Evolutionary conservation across 208 protist species (phyloP).

Genomic region (Angomonas deanei): DNA sequence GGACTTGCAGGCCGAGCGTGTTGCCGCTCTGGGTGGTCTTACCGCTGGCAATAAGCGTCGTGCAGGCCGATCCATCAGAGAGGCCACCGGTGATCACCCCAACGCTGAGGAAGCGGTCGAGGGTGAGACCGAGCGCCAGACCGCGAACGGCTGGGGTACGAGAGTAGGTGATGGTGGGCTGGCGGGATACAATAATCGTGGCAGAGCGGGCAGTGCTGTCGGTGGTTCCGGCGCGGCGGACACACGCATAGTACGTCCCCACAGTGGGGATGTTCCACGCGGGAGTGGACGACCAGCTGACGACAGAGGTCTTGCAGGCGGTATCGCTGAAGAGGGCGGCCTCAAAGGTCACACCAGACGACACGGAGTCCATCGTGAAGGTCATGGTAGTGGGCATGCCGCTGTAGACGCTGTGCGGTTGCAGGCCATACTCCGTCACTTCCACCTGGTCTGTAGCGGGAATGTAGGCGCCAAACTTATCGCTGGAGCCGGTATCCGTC

Average conservation of each 20-base stretch:
- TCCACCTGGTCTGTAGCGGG: conserved; percentile 25
- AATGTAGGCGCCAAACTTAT: conserved; percentile 31
- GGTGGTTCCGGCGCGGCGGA: conserved; percentile 14
- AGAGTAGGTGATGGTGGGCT: conserved; percentile 26
- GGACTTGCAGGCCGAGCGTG: conserved; percentile 30
- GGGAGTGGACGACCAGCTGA: conserved; percentile 9
- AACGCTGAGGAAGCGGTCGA: conserved; percentile 17
- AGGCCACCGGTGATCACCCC: conserved; percentile 47
- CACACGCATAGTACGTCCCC: conserved; percentile 67
- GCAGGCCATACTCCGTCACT: conserved; percentile 54
- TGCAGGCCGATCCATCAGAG: conserved; percentile 24
- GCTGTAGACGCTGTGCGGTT: conserved; percentile 57
- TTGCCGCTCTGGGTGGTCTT: conserved; percentile 22
- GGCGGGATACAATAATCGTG: conserved; percentile 29
- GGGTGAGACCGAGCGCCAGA: conserved; percentile 29
- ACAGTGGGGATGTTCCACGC: conserved; percentile 22
- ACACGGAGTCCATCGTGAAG: conserved; percentile 35
- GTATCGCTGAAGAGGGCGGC: conserved; percentile 22
- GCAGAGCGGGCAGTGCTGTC: conserved; percentile 18
- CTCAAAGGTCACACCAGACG: conserved; percentile 13
- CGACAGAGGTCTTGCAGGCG: conserved; percentile 12
- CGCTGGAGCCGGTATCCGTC: no score
- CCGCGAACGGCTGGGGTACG: conserved; percentile 33
- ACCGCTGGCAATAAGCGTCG: conserved; percentile 17
- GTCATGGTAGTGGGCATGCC: conserved; percentile 34